Evolutionary conservation across 2,329 filamentous ascomycete genomes (phyloP), one percentile per base, ranked within the genome.

Genomic region (Fusarium globosum): DNA sequence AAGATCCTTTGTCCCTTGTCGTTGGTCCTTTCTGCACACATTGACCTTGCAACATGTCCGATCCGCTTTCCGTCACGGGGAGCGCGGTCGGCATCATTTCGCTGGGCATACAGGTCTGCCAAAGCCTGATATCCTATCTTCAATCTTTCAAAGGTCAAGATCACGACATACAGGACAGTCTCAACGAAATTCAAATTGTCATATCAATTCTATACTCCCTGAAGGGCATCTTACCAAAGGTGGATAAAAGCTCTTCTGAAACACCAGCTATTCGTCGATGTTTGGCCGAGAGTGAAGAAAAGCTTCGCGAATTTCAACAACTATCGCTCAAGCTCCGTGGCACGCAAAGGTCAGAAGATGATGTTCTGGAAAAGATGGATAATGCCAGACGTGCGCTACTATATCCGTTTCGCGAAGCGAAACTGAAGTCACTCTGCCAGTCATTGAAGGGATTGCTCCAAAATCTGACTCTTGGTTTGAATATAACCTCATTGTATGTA

Each of bases 91-190:
- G 45, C 14, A 30, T 48, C 20, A 48, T 48, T 30, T 48, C 45
- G 6, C 9, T 48, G 0, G 45, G 45, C 14, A 48, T 48, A 30
- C 45, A 48, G 26, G 45, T 48, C 45, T 48, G 45, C 9, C 45
- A 48, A 16, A 9, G 45, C 6, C 9, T 30, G 3, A 12, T 48
- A 6, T 30, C 45, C 6, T 48, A 30, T 14, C 20, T 48, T 21
- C 45, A 30, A 30, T 16, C 45, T 12, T 21, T 48, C 14, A 21
- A 30, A 16, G 3, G 13, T 8, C 26, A 48, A 21, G 26, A 30
- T 12, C 45, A 48, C 30, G 20, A 30, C 0, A 30, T 30, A 0
- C 20, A 30, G 0, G 45, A 48, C 0, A 48, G 26, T 0, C 45
- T 48, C 0, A 48, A 11, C 4, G 26, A 48, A 0, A 14, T 48